These are phyloP conservation scores for Coemansia javaensis DNA, from an alignment of 192 early-diverging fungal genomes.

Conservation along the genomic window DNA sequence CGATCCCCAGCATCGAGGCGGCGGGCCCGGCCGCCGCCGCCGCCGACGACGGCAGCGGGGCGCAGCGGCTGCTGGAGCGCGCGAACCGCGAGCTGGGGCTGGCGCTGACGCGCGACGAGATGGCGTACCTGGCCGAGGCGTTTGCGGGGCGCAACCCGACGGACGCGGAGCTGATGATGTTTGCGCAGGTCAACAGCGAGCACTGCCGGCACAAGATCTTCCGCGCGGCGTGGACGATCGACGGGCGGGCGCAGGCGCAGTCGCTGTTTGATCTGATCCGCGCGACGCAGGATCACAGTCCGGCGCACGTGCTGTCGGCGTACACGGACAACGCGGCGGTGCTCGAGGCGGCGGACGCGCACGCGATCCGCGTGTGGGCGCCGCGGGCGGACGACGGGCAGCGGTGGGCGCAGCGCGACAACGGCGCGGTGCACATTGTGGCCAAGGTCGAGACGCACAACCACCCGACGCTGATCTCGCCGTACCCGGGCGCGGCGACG, in stretches of 20 bases:
- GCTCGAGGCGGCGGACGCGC: slow-evolving; percentile 52
- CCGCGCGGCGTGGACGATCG: slow-evolving; percentile 96
- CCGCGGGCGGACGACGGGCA: slow-evolving; percentile 3
- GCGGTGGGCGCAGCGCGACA: slow-evolving; percentile 32
- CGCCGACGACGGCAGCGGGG: neutral
- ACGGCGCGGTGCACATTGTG: slow-evolving; percentile 71
- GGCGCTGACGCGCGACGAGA: slow-evolving; percentile 94
- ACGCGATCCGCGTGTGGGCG: slow-evolving; percentile 38
- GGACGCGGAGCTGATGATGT: slow-evolving; percentile 99
- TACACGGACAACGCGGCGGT: slow-evolving; percentile 99
- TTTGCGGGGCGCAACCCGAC: slow-evolving; percentile 91
- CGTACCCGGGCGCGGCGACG: slow-evolving; percentile 96
- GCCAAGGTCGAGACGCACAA: slow-evolving; percentile 99
- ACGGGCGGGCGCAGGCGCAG: slow-evolving; percentile 67
- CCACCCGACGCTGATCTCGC: slow-evolving; percentile 98
- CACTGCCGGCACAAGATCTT: slow-evolving; percentile 99
- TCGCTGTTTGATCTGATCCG: slow-evolving; percentile 97
- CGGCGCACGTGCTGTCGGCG: slow-evolving; percentile 84
- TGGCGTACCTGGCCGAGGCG: slow-evolving; percentile 86
- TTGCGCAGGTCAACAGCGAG: slow-evolving; percentile 99
- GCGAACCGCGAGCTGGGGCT: slow-evolving; percentile 92
- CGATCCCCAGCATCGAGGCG: slow-evolving; percentile 26
- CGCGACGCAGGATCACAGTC: slow-evolving; percentile 82
- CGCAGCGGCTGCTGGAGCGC: slow-evolving; percentile 56
- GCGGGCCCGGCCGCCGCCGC: too few species aligned